Evolutionary conservation across 2,329 filamentous ascomycete genomes (phyloP).

Genomic region (Apiospora saccharicola): DNA sequence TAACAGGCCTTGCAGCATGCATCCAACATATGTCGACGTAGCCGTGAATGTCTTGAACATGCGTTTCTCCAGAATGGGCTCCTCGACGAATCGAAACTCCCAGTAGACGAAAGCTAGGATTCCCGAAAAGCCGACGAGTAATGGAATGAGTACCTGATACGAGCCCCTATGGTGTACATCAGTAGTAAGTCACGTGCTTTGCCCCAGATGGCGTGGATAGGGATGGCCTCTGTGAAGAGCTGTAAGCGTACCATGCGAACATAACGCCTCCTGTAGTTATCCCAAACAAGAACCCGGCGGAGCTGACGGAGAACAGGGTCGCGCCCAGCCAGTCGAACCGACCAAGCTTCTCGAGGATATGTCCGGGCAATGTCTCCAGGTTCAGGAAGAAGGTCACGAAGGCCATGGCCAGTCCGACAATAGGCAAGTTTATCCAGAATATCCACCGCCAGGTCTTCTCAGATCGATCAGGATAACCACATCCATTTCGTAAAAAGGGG

Average conservation of each 20-base stretch:
- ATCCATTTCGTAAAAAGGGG: background rate
- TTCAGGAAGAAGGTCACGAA: slow-evolving; percentile 57
- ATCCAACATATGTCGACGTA: slow-evolving; percentile 31
- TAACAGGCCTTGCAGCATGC: slow-evolving; percentile 31
- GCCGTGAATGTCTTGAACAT: slow-evolving; percentile 33
- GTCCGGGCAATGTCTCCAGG: slow-evolving; percentile 55
- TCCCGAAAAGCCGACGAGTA: slow-evolving; percentile 61
- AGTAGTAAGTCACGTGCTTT: background rate
- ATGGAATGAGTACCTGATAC: slow-evolving; percentile 67
- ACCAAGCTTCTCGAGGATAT: slow-evolving; percentile 56
- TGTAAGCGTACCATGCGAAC: slow-evolving; percentile 60
- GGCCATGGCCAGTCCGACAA: slow-evolving; percentile 55
- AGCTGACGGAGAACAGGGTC: slow-evolving; percentile 62
- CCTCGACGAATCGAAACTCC: slow-evolving; percentile 56
- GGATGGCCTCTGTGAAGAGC: background rate
- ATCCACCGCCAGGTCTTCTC: slow-evolving; percentile 33
- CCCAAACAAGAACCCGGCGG: slow-evolving; percentile 32
- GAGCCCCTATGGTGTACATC: slow-evolving; percentile 41
- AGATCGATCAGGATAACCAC: slow-evolving; percentile 26
- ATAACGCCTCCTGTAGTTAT: slow-evolving; percentile 72
- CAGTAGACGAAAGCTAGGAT: slow-evolving; percentile 62
- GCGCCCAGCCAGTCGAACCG: slow-evolving; percentile 71
- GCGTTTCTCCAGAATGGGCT: slow-evolving; percentile 47
- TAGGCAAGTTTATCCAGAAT: slow-evolving; percentile 46
- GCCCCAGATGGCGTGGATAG: no score